Evolutionary conservation across 2,329 filamentous ascomycete genomes (phyloP).

Genomic region (Emericellopsis cladophorae): DNA sequence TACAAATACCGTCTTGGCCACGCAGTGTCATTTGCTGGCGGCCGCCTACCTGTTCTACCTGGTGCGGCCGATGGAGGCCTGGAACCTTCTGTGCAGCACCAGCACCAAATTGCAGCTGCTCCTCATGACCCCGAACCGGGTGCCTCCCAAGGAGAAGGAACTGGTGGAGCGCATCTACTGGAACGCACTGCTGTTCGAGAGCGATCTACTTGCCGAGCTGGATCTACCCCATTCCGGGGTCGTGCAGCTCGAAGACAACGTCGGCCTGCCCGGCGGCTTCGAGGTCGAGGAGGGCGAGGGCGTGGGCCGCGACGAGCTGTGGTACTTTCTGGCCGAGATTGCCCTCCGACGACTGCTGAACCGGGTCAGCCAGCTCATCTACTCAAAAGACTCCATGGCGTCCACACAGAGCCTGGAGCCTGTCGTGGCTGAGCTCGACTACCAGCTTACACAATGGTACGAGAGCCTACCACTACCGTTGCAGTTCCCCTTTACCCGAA

Average conservation of each 20-base stretch:
- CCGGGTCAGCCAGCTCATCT: conserved; percentile 67
- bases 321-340: conserved; percentile 80
- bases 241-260: conserved; percentile 69
- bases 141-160: conserved; percentile 59
- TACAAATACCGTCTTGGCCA: conserved; percentile 62
- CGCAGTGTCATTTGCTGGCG: conserved; percentile 69
- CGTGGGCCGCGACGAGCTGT: conserved; percentile 63
- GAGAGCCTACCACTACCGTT: conserved; percentile 62
- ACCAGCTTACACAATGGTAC: conserved; percentile 76
- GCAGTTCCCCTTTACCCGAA: conserved; percentile 62
- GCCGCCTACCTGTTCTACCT: conserved; percentile 76
- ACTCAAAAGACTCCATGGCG: conserved; percentile 59
- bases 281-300: conserved; percentile 54
- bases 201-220: conserved; percentile 65
- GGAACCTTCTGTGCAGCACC: conserved; percentile 67
- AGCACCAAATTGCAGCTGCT: conserved; percentile 73
- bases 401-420: conserved; percentile 64
- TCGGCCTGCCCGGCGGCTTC: conserved; percentile 67
- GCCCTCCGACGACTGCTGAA: conserved; percentile 66
- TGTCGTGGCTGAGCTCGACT: conserved; percentile 69
- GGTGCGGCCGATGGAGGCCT: conserved; percentile 70
- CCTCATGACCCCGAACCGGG: conserved; percentile 58
- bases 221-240: conserved; percentile 76
- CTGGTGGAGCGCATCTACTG: conserved; percentile 70
- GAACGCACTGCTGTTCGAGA: conserved; percentile 73